phyloP scores from a whole-genome alignment of 2,329 filamentous ascomycete genomes.

The Ramularia collo-cygni region DNA sequence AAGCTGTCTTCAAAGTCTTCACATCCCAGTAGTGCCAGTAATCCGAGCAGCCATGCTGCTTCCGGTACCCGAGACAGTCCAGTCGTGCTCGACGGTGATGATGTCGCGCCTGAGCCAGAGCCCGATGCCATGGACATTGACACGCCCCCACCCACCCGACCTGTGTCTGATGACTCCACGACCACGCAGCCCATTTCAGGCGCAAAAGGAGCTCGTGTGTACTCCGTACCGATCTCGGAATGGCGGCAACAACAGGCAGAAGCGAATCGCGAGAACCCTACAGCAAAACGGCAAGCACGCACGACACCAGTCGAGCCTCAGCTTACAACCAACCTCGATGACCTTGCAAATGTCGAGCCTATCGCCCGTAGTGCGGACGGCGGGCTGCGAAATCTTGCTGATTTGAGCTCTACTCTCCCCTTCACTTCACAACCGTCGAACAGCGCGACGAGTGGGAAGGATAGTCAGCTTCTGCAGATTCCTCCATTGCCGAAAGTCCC shows the following conservation, averaged over 20 bases:
- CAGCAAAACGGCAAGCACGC: conserved; percentile 13
- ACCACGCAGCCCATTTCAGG: conserved; percentile 3
- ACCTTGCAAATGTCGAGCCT: conserved; percentile 40
- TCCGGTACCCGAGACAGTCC: not conserved
- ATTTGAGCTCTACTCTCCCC: conserved; percentile 49
- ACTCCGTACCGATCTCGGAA: conserved; percentile 27
- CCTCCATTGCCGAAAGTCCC: conserved; percentile 44
- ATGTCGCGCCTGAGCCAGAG: not conserved
- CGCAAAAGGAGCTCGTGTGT: conserved; percentile 26
- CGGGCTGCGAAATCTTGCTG: conserved; percentile 48
- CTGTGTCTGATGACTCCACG: conserved; percentile 5
- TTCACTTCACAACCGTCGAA: conserved; percentile 50
- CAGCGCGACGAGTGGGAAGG: conserved; percentile 34
- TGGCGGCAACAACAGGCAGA: conserved; percentile 24
- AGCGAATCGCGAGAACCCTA: conserved; percentile 15
- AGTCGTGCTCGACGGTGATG: conserved; percentile 9
- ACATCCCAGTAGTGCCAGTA: conserved; percentile 3
- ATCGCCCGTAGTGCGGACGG: conserved; percentile 42
- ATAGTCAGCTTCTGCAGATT: conserved; percentile 38
- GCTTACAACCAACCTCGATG: conserved; percentile 34
- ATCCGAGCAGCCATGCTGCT: conserved; percentile 8
- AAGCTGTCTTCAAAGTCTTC: conserved; percentile 13
- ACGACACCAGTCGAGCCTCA: conserved; percentile 9
- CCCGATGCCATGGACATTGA: conserved; percentile 44
- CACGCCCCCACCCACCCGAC: conserved; percentile 24